Percentiles rank a stretch among this genome's conserved stretches.
phyloP scores from a whole-genome alignment of 2,329 filamentous ascomycete species.

The Aschersonia sp. region DNA sequence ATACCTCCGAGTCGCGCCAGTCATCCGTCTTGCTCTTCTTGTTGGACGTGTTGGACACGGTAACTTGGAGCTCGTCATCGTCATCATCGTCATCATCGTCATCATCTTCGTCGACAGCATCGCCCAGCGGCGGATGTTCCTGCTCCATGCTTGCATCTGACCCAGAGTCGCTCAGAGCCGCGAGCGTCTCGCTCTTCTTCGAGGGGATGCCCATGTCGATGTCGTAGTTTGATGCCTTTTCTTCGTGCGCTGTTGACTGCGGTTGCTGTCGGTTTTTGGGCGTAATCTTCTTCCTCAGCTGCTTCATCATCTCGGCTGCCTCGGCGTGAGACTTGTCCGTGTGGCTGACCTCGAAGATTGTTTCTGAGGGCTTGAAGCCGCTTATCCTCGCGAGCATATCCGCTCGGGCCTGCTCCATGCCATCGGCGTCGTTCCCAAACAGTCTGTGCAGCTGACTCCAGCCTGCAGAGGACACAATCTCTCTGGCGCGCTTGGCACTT shows the following conservation, averaged over 20 bases:
- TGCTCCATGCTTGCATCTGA: conserved; percentile 17
- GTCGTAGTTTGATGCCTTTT: conserved; percentile 14
- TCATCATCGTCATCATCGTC: conserved; percentile 34
- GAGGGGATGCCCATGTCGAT: conserved; percentile 3
- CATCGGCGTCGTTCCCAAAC: conserved; percentile 55
- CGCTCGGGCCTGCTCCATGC: conserved; percentile 56
- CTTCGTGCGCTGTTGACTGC: conserved; percentile 20
- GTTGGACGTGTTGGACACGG: conserved; percentile 44
- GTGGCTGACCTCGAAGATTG: conserved; percentile 86
- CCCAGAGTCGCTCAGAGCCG: no score
- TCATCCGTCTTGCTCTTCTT: conserved; percentile 36
- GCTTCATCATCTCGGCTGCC: conserved; percentile 63
- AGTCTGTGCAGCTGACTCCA: conserved; percentile 68
- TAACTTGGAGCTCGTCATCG: conserved; percentile 55
- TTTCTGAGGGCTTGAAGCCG: conserved; percentile 79
- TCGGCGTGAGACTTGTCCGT: conserved; percentile 49
- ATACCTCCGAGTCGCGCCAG: conserved; percentile 77
- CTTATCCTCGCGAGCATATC: conserved; percentile 83
- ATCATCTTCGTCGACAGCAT: conserved; percentile 19
- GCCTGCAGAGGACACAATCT: conserved; percentile 52
- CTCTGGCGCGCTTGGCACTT: conserved; percentile 76
- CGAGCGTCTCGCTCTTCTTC: neutral
- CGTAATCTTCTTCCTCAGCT: conserved; percentile 54
- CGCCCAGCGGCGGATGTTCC: conserved; percentile 25
- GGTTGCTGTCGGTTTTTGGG: conserved; percentile 31